Evolutionary conservation across 352 stramenopile species (phyloP).

Genomic region (Phytophthora pinifolia): DNA sequence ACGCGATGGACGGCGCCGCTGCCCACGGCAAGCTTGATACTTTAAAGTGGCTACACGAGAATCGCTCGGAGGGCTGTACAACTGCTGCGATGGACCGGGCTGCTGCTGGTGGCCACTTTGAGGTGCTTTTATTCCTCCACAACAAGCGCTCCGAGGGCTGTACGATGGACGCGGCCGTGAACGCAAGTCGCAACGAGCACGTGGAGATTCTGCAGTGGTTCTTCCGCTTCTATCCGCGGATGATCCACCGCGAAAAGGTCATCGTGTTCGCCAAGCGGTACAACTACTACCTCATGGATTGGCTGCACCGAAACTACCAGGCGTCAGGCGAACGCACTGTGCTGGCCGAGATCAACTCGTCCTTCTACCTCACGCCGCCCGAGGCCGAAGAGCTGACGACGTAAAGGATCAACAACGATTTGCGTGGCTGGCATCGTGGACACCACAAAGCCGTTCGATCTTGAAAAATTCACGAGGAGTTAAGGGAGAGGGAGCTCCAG

Average conservation of each 20-base stretch:
- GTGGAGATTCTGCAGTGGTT: constrained; percentile 42
- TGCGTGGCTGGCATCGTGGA: not conserved
- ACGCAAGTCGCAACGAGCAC: constrained; percentile 36
- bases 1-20: constrained; percentile 42
- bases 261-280: constrained; percentile 43
- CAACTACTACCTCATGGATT: constrained; percentile 46
- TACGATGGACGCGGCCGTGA: constrained; percentile 36
- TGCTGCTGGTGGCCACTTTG: constrained; percentile 37
- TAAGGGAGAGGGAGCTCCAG: not conserved
- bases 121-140: constrained; percentile 42
- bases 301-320: constrained; percentile 41
- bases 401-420: constrained; percentile 4
- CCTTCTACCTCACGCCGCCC: constrained; percentile 35
- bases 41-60: constrained; percentile 33
- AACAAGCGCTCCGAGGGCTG: constrained; percentile 28
- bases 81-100: constrained; percentile 35
- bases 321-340: constrained; percentile 33
- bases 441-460: not conserved
- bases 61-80: constrained; percentile 35
- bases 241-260: constrained; percentile 42
- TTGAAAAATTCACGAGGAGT: no score
- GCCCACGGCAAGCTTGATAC: constrained; percentile 26
- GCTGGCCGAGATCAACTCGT: constrained; percentile 39
- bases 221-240: constrained; percentile 34
- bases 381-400: constrained; percentile 24